These are phyloP conservation scores for Entelexis paramagnoliae DNA, from an alignment of 1,139 yeast species.

Conservation along the genomic window DNA sequence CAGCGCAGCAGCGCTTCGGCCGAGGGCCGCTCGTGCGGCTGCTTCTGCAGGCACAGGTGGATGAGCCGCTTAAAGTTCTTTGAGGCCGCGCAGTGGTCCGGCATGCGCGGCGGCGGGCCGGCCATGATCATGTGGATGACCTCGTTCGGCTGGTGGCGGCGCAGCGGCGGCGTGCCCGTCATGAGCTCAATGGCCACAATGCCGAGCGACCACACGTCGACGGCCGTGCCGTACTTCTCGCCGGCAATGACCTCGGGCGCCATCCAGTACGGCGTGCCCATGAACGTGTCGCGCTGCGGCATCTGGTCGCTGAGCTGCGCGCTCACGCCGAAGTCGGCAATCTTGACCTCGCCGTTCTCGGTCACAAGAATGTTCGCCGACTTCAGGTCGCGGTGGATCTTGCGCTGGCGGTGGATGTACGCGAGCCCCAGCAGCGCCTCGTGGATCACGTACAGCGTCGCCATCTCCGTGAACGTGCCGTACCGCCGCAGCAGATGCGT, in stretches of 20 bases:
- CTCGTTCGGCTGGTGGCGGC: slow-evolving; percentile 15
- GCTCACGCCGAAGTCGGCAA: slow-evolving; percentile 96
- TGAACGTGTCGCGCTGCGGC: slow-evolving; percentile 93
- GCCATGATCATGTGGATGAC: slow-evolving; percentile 22
- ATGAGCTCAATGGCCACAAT: slow-evolving; percentile 97
- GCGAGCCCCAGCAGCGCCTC: slow-evolving; percentile 88
- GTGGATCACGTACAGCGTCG: slow-evolving; percentile 57
- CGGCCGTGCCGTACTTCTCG: slow-evolving; percentile 79
- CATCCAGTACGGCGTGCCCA: slow-evolving; percentile 99
- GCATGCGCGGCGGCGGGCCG: slow-evolving; percentile 19
- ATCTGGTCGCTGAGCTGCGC: slow-evolving; percentile 88
- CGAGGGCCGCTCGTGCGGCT: slow-evolving; percentile 20
- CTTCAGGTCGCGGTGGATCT: slow-evolving; percentile 91
- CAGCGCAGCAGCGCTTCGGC: slow-evolving; percentile 13
- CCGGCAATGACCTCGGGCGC: slow-evolving; percentile 97
- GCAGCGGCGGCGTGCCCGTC: slow-evolving; percentile 83
- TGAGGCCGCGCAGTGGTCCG: slow-evolving; percentile 8
- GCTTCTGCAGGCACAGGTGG: slow-evolving; percentile 17
- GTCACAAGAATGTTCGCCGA: slow-evolving; percentile 86
- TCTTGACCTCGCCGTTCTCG: slow-evolving; percentile 75
- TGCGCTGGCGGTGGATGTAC: slow-evolving; percentile 78
- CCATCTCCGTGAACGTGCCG: slow-evolving; percentile 74
- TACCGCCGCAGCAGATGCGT: slow-evolving; percentile 69
- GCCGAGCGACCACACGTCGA: slow-evolving; percentile 96
- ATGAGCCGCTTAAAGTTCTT: slow-evolving; percentile 12